Evolutionary conservation across 2,329 filamentous ascomycete genomes (phyloP), one percentile per base, ranked within the genome.

Genomic region (Alternaria sp.): DNA sequence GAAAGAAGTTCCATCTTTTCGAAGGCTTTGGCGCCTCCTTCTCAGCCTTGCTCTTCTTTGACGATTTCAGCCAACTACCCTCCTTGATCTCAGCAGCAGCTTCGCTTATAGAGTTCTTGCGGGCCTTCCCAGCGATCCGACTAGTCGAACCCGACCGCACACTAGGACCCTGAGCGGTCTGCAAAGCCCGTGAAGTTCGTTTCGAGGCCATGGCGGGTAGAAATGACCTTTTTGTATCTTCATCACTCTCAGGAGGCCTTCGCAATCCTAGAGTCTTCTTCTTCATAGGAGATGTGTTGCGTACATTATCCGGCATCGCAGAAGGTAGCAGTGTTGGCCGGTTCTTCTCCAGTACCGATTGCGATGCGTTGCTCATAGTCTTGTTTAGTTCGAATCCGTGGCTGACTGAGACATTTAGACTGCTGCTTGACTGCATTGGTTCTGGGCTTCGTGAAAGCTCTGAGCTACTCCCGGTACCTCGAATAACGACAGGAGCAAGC

Each of bases 1-100:
- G 84, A 58, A 88, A 87, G 62, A 88, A 85, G 64, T 86, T 87
- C 85, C 84, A 87, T 72, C 80, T 81, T 60, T 77, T 76, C 23
- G 76, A 67, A 17, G 78, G 69, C 69, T 81, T 82, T 17, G 65
- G 56, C 45, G 63, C 71, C 42, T 71, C 65, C 58, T 75, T 67
- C 49, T 73, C 70, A 0, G 45, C 42, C 40, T 66, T 69, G 37
- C 46, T 62, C 55, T 74, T 70, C 60, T 75, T 76, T 13, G 72
- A 73, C 11, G 70, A 66, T 33, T 73, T 75, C 39, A 79, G 60
- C 77, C 77, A 78, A 28, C 70, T 70, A 14, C 77, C 71, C 62
- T 81, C 79, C 53, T 73, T 77, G 17, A 69, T 69, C 26, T 78
- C 73, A 21, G 62, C 61, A 24, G 45, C 42, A 33, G 62, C 50